Percentiles rank a stretch among this genome's conserved stretches.
Evolutionary conservation across 192 early-diverging fungal species (phyloP).

Genomic region (Gorgonomyces haynaldii): DNA sequence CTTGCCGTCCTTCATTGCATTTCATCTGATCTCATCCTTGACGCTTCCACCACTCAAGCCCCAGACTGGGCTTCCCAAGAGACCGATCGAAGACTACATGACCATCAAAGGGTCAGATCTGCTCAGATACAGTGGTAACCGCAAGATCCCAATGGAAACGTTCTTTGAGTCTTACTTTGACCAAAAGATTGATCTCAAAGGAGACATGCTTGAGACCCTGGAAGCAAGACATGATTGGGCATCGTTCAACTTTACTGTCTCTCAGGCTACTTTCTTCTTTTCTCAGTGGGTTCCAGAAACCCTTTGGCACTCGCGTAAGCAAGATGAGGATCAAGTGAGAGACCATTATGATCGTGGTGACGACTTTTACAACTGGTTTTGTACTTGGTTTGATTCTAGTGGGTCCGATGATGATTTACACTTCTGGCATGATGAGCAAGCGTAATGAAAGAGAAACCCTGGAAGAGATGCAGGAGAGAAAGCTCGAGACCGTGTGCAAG

Average conservation of each 20-base stretch:
- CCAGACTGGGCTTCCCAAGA: slow-evolving; percentile 59
- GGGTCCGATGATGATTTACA: slow-evolving; percentile 93
- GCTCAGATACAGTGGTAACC: slow-evolving; percentile 60
- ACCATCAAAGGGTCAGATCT: slow-evolving; percentile 72
- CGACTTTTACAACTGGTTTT: slow-evolving; percentile 92
- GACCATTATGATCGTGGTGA: slow-evolving; percentile 98
- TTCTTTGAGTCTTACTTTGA: slow-evolving; percentile 98
- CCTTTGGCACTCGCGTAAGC: slow-evolving; percentile 92
- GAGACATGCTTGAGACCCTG: slow-evolving; percentile 71
- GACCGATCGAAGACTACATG: slow-evolving; percentile 77
- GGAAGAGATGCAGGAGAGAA: slow-evolving; percentile 94
- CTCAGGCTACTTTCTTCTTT: slow-evolving; percentile 84
- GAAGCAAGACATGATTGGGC: slow-evolving; percentile 95
- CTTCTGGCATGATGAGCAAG: slow-evolving; percentile 83
- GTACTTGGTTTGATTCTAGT: slow-evolving; percentile 39
- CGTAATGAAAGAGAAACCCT: slow-evolving; percentile 63
- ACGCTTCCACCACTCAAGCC: slow-evolving; percentile 48
- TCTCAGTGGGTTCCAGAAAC: slow-evolving; percentile 94
- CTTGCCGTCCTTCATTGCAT: slow-evolving; percentile 62
- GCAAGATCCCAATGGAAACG: slow-evolving; percentile 94
- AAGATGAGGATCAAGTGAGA: slow-evolving; percentile 95
- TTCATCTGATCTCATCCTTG: slow-evolving; percentile 55
- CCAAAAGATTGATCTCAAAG: slow-evolving; percentile 81
- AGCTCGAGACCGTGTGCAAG: slow-evolving; percentile 79
- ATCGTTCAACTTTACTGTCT: slow-evolving; percentile 69